These are phyloP conservation scores for Glomus cerebriforme DNA, from an alignment of 192 early-diverging fungal species.

Conservation along the genomic window DNA sequence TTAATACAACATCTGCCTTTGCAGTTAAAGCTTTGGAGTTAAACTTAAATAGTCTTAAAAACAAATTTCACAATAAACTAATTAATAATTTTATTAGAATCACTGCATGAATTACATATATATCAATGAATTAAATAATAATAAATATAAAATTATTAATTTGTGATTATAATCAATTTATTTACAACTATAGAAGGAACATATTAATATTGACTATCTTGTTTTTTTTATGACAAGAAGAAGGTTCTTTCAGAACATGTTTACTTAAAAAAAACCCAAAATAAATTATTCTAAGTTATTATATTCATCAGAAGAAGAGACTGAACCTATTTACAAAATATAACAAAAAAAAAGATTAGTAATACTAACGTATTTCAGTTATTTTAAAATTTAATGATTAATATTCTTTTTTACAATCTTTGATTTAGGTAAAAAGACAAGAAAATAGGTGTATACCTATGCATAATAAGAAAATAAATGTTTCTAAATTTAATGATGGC, in stretches of 20 bases:
- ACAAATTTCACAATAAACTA: constrained; percentile 15
- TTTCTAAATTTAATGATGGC: not conserved
- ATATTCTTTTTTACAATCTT: no score
- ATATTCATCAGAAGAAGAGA: no score
- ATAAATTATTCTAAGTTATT: not conserved
- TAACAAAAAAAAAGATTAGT: no score
- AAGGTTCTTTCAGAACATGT: not conserved
- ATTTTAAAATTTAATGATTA: no score
- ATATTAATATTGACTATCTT: not conserved
- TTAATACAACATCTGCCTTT: constrained; percentile 22
- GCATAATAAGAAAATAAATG: not conserved
- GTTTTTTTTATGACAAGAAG: not conserved
- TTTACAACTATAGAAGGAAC: not conserved
- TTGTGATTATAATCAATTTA: not conserved
- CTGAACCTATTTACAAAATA: no score
- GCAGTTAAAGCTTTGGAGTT: constrained; percentile 29
- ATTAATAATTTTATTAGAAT: constrained; percentile 14
- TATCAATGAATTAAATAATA: not conserved
- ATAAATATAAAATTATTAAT: not conserved
- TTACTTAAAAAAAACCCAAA: not conserved
- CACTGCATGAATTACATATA: not conserved
- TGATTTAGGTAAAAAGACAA: not conserved
- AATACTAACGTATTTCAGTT: no score
- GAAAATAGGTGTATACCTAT: not conserved
- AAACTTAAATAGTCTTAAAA: constrained; percentile 2